Percentiles rank a stretch among this genome's conserved stretches.
phyloP scores from a whole-genome alignment of 139 green algal genomes.

The Chlamydomonas incerta region DNA sequence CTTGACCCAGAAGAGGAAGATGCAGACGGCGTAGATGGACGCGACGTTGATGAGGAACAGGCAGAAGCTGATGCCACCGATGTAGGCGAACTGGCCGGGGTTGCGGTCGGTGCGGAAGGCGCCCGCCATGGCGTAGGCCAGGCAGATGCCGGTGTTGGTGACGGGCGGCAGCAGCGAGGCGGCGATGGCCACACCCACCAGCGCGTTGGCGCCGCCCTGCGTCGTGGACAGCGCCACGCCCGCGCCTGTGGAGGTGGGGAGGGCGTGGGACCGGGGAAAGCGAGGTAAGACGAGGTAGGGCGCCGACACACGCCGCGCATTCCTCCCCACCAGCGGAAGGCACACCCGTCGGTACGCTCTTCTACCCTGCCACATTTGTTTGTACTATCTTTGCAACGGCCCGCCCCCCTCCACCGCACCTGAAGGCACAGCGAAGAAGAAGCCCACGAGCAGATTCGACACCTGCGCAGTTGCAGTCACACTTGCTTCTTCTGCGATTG shows the following conservation, averaged over 20 bases:
- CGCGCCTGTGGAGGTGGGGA: not conserved
- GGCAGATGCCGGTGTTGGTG: slow-evolving; percentile 50
- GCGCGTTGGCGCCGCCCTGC: slow-evolving; percentile 16
- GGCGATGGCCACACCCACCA: slow-evolving; percentile 54
- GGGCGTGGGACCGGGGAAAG: not conserved
- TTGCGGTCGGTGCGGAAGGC: not conserved
- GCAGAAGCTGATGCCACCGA: slow-evolving; percentile 1
- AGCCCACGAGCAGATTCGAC: slow-evolving; percentile 22
- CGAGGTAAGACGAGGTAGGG: not conserved
- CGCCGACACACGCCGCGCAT: not conserved
- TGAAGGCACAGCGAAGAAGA: slow-evolving; percentile 50
- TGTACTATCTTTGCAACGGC: not conserved
- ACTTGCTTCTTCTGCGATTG: too few relatives aligned
- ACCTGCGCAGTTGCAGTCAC: not conserved
- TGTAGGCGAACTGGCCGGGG: not conserved
- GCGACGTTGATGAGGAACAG: slow-evolving; percentile 39
- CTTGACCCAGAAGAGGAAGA: slow-evolving; percentile 39
- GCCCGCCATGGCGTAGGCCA: slow-evolving; percentile 37
- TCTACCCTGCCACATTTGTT: not conserved
- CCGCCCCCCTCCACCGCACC: not conserved
- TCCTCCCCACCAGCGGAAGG: too few relatives aligned
- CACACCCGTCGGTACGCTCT: too few relatives aligned
- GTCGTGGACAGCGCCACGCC: slow-evolving; percentile 48
- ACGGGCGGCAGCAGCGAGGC: slow-evolving; percentile 53
- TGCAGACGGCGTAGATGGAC: slow-evolving; percentile 39